Evolutionary conservation across 2,329 filamentous ascomycete species (phyloP).

Genomic region (Colletotrichum sp.): DNA sequence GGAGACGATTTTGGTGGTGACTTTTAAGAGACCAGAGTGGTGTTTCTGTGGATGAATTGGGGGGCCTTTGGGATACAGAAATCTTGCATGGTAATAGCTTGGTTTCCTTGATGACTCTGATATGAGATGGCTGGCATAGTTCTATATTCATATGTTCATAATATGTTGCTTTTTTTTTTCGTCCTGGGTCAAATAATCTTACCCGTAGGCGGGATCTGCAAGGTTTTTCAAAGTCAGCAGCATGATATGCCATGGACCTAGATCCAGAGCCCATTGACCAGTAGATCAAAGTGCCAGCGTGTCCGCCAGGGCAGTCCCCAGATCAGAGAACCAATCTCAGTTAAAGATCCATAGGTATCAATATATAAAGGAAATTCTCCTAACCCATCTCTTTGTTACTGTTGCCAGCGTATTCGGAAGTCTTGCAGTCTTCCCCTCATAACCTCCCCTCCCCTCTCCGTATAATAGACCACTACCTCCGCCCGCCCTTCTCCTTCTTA

Average conservation of each 20-base stretch:
- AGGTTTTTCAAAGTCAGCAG: neutral
- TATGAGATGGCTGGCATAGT: neutral
- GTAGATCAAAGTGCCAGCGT: fast-evolving
- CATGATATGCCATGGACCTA: neutral
- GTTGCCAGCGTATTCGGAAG: neutral
- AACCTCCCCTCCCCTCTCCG: neutral
- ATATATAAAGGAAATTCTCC: neutral
- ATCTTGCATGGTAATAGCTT: neutral
- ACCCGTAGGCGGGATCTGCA: neutral
- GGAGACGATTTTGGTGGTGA: conserved; percentile 39
- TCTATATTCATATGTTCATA: conserved; percentile 2
- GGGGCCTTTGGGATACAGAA: neutral
- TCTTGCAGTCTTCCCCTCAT: neutral
- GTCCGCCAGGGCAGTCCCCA: fast-evolving
- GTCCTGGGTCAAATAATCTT: neutral
- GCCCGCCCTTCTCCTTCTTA: conserved; percentile 47
- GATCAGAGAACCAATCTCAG: neutral
- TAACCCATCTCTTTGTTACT: neutral
- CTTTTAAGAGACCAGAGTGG: conserved; percentile 34
- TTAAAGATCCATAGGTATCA: neutral
- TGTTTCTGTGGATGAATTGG: neutral
- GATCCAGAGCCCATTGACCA: neutral
- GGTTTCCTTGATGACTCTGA: neutral
- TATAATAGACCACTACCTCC: conserved; percentile 28
- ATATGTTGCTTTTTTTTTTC: neutral